phyloP scores from a whole-genome alignment of 2,329 filamentous ascomycete genomes.

The Fonsecaea monophora region DNA sequence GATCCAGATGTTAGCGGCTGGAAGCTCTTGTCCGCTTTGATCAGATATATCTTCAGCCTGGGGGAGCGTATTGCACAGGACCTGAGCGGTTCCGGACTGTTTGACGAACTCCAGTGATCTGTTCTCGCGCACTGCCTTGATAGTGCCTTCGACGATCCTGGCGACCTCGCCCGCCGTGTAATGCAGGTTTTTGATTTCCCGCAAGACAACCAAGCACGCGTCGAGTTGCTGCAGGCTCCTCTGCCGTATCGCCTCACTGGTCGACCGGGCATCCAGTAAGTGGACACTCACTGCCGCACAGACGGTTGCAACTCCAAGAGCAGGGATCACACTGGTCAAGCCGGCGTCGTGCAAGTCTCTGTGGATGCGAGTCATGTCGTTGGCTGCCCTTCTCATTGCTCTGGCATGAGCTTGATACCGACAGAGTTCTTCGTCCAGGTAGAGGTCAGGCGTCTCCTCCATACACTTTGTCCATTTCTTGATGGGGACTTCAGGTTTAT shows the following conservation, averaged over 20 bases:
- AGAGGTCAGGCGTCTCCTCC: not conserved
- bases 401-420: conserved; percentile 12
- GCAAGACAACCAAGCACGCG: conserved; percentile 8
- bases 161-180: conserved; percentile 16
- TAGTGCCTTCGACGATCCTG: conserved; percentile 9
- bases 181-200: conserved; percentile 14
- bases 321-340: conserved; percentile 12
- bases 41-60: not conserved
- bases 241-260: not conserved
- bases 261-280: conserved; percentile 15
- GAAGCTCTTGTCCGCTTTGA: not conserved
- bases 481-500: conserved; percentile 16
- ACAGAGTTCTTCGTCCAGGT: conserved; percentile 10
- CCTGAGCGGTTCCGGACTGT: not conserved
- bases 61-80: not conserved
- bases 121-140: not conserved
- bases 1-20: not conserved
- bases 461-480: conserved; percentile 11
- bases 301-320: conserved; percentile 6
- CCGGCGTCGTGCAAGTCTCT: conserved; percentile 1
- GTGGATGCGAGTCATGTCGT: conserved; percentile 20
- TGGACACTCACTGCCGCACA: conserved; percentile 22
- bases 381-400: conserved; percentile 11
- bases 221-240: conserved; percentile 13
- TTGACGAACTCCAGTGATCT: not conserved